Evolutionary conservation across 2,329 filamentous ascomycete genomes (phyloP).

Genomic region (Aspergillus japonicus): DNA sequence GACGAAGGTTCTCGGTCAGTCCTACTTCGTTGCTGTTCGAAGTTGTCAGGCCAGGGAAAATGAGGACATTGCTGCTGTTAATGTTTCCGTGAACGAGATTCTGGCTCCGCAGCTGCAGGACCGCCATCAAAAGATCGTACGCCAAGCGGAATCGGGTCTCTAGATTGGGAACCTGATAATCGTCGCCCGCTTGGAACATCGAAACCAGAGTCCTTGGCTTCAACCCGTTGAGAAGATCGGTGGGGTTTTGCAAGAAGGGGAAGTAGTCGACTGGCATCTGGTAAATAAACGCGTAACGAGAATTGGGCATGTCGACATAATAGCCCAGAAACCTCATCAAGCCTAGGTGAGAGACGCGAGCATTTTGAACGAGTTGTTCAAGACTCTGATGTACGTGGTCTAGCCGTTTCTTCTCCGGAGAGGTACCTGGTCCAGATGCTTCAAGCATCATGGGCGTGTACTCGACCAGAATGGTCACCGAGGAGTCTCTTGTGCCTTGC

Average conservation of each 20-base stretch:
- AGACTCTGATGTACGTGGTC: constrained; percentile 40
- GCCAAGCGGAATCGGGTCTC: constrained; percentile 63
- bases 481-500: constrained; percentile 33
- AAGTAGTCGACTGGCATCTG: constrained; percentile 55
- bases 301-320: constrained; percentile 56
- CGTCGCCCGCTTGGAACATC: constrained; percentile 42
- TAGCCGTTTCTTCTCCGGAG: constrained; percentile 32
- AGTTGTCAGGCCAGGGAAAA: constrained; percentile 48
- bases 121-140: constrained; percentile 57
- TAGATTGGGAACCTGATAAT: constrained; percentile 53
- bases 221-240: constrained; percentile 35
- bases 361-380: constrained; percentile 43
- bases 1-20: constrained; percentile 48
- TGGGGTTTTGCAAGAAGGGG: constrained; percentile 42
- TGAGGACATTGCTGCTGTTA: constrained; percentile 63
- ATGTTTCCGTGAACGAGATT: constrained; percentile 61
- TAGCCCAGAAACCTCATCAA: constrained; percentile 51
- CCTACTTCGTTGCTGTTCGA: constrained; percentile 35
- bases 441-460: constrained; percentile 44
- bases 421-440: constrained; percentile 28
- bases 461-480: constrained; percentile 43
- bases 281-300: constrained; percentile 61
- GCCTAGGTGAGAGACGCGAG: constrained; percentile 42
- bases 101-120: constrained; percentile 57
- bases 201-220: constrained; percentile 45